Evolutionary conservation across 2,329 filamentous ascomycete genomes (phyloP).

Genomic region (Fusarium phyllophilum): DNA sequence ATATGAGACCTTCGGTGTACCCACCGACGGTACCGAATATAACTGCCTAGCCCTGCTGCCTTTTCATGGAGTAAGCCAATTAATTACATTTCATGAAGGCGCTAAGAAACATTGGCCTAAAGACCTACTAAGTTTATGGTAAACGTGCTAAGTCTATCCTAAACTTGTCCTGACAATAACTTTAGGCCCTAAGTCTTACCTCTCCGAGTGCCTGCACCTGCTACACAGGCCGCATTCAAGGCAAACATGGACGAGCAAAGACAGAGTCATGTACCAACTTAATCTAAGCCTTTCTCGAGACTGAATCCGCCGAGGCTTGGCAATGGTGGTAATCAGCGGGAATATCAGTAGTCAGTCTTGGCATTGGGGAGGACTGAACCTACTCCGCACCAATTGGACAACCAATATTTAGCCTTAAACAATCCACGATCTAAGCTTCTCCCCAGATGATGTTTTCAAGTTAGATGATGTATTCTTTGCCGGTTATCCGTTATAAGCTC

Average conservation of each 20-base stretch:
- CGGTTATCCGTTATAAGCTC: neutral
- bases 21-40: no score
- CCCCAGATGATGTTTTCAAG: neutral
- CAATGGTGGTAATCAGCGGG: neutral
- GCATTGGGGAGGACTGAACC: neutral
- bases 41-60: neutral
- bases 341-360: neutral
- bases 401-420: neutral
- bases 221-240: neutral
- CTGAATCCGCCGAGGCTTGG: neutral
- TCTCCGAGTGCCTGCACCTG: accelerated
- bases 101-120: neutral
- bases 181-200: neutral
- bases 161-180: neutral
- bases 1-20: neutral
- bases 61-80: neutral
- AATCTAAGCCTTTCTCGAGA: no score
- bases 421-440: neutral
- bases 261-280: accelerated
- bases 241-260: no score
- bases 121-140: neutral
- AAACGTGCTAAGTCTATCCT: no score
- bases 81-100: no score
- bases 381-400: neutral
- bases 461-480: neutral